Base-by-base conservation (phyloP, 2,329 filamentous ascomycete species). In the Calycina herbarum region DNA sequence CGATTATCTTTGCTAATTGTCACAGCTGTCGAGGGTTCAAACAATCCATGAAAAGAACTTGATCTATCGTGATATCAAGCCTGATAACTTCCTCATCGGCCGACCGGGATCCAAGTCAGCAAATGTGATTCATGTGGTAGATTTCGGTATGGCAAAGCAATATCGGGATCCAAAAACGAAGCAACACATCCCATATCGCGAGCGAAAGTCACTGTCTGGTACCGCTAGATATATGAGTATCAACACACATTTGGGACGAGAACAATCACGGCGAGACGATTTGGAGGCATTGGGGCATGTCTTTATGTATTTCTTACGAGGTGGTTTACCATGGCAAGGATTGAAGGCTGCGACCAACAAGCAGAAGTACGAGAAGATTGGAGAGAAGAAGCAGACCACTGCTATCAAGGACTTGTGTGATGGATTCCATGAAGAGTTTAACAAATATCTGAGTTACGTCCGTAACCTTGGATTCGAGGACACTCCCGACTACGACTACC, bases 341-440 rank as follows among this genome's bases (percentile, higher is more conserved):
- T 81, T 91, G 69, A 91, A 91, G 81, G 88, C 88, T 77, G 88
- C 87, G 35, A 90, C 88, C 58, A 90, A 90, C 79, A 90, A 99
- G 87, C 95, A 99, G 78, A 99, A 99, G 82, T 99, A 99, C 78
- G 95, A 99, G 82, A 98, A 98, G 86, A 99, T 99, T 79, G 95
- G 95, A 57, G 94, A 99, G 84, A 98, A 99, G 90, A 99, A 99
- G 84, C 95, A 98, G 82, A 97, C 94, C 0, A 98, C 95, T 27
- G 87, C 88, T 5, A 96, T 99, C 82, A 97, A 97, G 82, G 95
- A 99, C 74, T 87, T 99, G 17, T 98, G 94, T 77, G 94, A 97
- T 73, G 91, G 93, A 61, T 98, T 96, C 80, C 94, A 95, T 71
- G 92, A 97, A 77, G 94, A 99, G 80, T 96, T 99, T 79, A 96